Evolutionary conservation across 352 stramenopile species (phyloP), one percentile per base, ranked within the genome.

Genomic region (Phytophthora melonis): DNA sequence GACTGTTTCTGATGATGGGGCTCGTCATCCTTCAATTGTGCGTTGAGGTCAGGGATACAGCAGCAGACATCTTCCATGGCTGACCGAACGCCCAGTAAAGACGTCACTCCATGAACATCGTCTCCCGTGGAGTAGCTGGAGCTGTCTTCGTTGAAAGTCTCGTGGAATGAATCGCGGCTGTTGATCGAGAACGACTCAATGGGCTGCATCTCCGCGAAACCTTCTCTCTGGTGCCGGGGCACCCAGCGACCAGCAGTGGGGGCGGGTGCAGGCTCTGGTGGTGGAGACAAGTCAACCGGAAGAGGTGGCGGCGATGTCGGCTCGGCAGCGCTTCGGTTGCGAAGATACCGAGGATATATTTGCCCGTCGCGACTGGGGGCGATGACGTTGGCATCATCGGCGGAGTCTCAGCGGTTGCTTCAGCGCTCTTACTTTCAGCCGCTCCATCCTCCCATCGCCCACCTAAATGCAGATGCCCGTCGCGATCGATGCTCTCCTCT

Each of bases 51-150:
- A 5, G 90, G 88, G 14, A 94, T 86, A 64, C 87, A 94, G 69
- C 85, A 92, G 66, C 88, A 94, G 58, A 97, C 84, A 56, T 97
- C 90, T 64, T 97, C 90, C 68, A 95, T 89, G 8, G 72, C 78
- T 50, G 84, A 90, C 11, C 90, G 84, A 56, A 95, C 89, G 11
- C 90, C 90, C 43, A 93, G 80, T 25, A 97, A 74, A 52, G 88
- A 95, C 27, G 90, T 97, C 32, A 93, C 88, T 13, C 90, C 90
- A 63, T 95, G 83, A 30, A 81, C 68, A 23, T 91, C 86, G 61
- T 92, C 83, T 19, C 88, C 88, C 11, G 79, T 81, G 14, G 78
- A 89, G 68, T 92, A 95, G 63, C 88, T 93, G 6, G 84, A 82
- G 45, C 79, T 83, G 63, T 93, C 86, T 45, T 93, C 84, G 47